A percentile compares a stretch with the other conserved stretches of the same genome.
Conservation (phyloP, 2,329 filamentous ascomycete species). For the Colletotrichum australisinense region DNA sequence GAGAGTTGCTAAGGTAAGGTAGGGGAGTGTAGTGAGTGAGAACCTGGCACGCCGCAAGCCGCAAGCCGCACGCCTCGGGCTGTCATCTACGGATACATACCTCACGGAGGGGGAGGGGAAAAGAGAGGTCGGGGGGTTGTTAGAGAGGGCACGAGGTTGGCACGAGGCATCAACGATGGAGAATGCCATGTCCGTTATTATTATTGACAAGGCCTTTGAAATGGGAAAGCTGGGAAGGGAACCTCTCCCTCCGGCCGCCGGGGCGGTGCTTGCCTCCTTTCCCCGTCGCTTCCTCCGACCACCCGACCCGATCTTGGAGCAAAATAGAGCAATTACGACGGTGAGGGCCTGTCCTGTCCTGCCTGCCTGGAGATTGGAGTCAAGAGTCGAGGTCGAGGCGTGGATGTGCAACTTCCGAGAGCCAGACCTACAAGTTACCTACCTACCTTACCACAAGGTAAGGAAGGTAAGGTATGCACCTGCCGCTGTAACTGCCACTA, state of each 20-base stretch:
- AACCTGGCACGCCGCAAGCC: no score
- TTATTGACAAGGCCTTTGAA: conserved; percentile 5
- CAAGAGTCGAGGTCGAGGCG: neutral
- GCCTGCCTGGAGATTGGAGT: neutral
- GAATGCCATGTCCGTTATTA: neutral
- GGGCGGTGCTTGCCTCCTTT: conserved; percentile 10
- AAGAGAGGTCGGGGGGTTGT: neutral
- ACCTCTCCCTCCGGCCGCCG: conserved; percentile 13
- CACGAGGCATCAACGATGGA: conserved; percentile 17
- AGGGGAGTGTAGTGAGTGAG: neutral
- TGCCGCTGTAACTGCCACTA: no score
- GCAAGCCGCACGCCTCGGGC: no score
- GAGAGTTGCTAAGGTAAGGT: neutral
- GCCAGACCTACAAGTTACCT: no score
- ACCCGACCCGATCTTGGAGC: conserved; percentile 5
- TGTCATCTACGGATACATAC: no score
- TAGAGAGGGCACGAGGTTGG: neutral
- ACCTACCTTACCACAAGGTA: no score
- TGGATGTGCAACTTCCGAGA: neutral
- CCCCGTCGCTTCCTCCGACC: conserved; percentile 23
- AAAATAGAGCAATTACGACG: neutral
- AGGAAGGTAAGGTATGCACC: no score
- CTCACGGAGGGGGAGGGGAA: neutral
- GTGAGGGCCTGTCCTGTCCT: neutral
- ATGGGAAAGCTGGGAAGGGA: conserved; percentile 24